Percentiles rank a stretch among this genome's conserved stretches.
Evolutionary conservation across 257 asterid species (phyloP).

Genomic region (Capsicum chinense): DNA sequence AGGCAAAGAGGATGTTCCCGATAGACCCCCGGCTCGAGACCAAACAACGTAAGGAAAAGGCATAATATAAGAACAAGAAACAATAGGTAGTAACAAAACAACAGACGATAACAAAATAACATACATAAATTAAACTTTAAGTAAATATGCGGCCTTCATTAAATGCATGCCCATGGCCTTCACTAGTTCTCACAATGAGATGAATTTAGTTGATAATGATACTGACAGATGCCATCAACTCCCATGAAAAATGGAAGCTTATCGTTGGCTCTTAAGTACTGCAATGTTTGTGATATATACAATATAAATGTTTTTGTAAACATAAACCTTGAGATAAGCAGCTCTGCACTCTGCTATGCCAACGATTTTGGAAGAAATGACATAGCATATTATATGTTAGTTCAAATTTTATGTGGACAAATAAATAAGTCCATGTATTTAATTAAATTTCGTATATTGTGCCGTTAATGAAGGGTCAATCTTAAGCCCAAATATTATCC

Average conservation of each 20-base stretch:
- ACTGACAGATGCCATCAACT: neutral
- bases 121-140: neutral
- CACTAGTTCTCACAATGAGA: neutral
- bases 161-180: neutral
- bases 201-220: neutral
- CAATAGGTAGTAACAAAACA: no score
- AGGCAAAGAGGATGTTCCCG: no score
- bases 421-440: neutral
- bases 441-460: neutral
- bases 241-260: constrained; percentile 21
- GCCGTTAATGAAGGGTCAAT: neutral
- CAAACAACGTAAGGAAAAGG: no score
- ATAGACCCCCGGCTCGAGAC: no score
- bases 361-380: neutral
- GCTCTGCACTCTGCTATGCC: neutral
- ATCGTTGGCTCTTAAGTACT: neutral
- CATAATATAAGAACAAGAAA: no score
- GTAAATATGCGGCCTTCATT: neutral
- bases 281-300: neutral
- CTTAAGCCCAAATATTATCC: neutral
- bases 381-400: neutral
- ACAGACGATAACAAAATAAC: no score
- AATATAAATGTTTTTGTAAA: neutral
- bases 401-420: neutral
- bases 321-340: neutral